Base-by-base conservation (phyloP, 176 grass and related monocot genomes). In the Triticum monococcum region DNA sequence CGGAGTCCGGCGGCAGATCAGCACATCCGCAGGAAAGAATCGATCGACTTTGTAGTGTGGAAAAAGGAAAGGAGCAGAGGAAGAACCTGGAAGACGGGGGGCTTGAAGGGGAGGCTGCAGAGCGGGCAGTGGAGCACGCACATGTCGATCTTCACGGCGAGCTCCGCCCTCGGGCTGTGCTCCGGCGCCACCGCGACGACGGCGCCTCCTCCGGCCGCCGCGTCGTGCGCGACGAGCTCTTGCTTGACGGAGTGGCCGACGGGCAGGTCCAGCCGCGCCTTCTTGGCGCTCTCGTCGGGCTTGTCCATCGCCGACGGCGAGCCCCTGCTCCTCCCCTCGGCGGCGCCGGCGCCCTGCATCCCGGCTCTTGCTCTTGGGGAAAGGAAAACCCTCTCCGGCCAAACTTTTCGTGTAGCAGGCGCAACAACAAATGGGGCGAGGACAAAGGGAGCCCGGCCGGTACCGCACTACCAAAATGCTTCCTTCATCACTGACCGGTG, bases 111-210 rank as follows among this genome's bases (percentile, higher is more conserved):
- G 38, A 45, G 52, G 25, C 13, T 0, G 85, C 85, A 86, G 41
- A 75, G 72, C 3, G 41, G 72, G 20, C 65, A 57, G 31, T 87
- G 85, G 25, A 87, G 77, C 20, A 87, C n/a, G 24, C 28, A 10
- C 54, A 1, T 63, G 54, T 72, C 38, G 26, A 87, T 35, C 66
- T 8, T 31, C 25, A 86, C 36, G 8, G 25, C 35, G 65, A 86
- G 12, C 37, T 80, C 77, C 67, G 4, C 12, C 50, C 4, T 30
- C 48, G 63, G 23, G 24, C 17, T 35, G 60, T 3, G 24, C 12
- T 22, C 64, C 25, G 28, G 28, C 28, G 20, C 18, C 17, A 31
- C 61, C 25, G 20, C 25, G 2, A 31, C 61, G 12, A 24, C 1
- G 12, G 33, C 16, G 3, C 3, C 67, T 14, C 1, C 22, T 37